Percentiles rank a stretch among this genome's conserved stretches.
phyloP scores from a whole-genome alignment of 1,139 yeast genomes.

The Saccharomycopsis crataegensis region DNA sequence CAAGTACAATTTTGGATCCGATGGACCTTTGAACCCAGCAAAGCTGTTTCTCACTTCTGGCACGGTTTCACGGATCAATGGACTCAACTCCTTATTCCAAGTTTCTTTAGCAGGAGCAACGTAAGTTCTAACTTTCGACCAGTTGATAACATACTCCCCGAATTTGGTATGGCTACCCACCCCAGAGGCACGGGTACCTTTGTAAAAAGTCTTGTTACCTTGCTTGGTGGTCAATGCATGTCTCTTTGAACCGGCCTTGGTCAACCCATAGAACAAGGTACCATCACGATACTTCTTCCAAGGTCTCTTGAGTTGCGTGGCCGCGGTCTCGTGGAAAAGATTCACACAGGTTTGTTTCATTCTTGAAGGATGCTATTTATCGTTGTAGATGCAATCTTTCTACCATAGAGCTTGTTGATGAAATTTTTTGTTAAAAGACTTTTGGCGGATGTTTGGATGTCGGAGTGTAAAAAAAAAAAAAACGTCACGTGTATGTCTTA shows the following conservation, averaged over 20 bases:
- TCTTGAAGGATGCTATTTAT: not conserved
- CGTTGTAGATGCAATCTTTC: too few relatives aligned
- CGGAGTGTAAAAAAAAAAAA: too few relatives aligned
- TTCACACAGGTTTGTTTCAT: constrained; percentile 52
- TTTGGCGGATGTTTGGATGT: too few relatives aligned
- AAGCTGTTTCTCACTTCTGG: constrained; percentile 65
- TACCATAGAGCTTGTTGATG: too few relatives aligned
- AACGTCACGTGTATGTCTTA: too few relatives aligned
- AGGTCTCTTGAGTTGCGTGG: constrained; percentile 61
- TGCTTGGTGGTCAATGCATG: constrained; percentile 83
- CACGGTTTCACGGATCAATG: constrained; percentile 65
- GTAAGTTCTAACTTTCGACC: constrained; percentile 84
- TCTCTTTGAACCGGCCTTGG: constrained; percentile 78
- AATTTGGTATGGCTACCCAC: constrained; percentile 70
- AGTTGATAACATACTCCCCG: constrained; percentile 73
- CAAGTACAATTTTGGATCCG: constrained; percentile 68
- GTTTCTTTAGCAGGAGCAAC: constrained; percentile 60
- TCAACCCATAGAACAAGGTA: constrained; percentile 69
- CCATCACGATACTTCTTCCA: constrained; percentile 87
- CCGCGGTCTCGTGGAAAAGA: constrained; percentile 47
- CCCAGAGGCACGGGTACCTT: constrained; percentile 95
- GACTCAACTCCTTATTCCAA: constrained; percentile 45
- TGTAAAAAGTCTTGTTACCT: constrained; percentile 89
- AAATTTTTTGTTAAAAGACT: too few relatives aligned
- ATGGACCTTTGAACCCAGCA: constrained; percentile 63